Base-by-base conservation (phyloP, 345 rosid genomes). In the Pistacia atlantica region DNA sequence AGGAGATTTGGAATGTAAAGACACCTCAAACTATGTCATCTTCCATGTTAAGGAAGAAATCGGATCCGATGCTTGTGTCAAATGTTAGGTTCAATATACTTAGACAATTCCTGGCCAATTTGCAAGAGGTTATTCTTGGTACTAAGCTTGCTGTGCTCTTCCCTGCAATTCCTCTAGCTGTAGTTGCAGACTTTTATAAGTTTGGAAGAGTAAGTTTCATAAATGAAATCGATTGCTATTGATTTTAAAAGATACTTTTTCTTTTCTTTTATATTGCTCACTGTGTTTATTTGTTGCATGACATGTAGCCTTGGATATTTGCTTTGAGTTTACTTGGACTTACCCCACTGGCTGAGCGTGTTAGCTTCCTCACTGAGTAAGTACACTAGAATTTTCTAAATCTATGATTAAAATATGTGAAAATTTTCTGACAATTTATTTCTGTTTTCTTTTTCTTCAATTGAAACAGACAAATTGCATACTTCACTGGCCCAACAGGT, bases 401-500 rank as follows among this genome's bases (percentile, higher is more conserved):
- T 16, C 14, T 25, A 42, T 0, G 17, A 0, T n/a, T 65, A 28
- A 13, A 1, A 37, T 48, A 4, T 51, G 38, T 49, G 17, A 28
- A 52, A 48, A 33, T 33, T 77, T 28, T 73, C 69, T 67, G 22
- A 67, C 64, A 20, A 54, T 48, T 22, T 35, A 45, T 35, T 65
- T 0, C 65, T 45, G 4, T 22, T 68, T 2, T 12, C 37, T 31
- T 37, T 17, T 13, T 17, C 33, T 25, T 35, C 13, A 3, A 35
- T 52, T 38, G 38, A 37, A 76, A 6, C 98, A 95, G 99, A 69
- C 98, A 95, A 81, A 91, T 95, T 75, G 94, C 99, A 38, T 89
- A 90, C 77, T 89, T 76, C 83, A 95, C 99, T 1, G 94, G 98
- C 72, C 97, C 99, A 76, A 95, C 98, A 89, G 99, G 99, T 95